A percentile compares a stretch with the other conserved stretches of the same genome.
Conservation (phyloP, 2,329 filamentous ascomycete species). For the Chaetothyriales sp. region DNA sequence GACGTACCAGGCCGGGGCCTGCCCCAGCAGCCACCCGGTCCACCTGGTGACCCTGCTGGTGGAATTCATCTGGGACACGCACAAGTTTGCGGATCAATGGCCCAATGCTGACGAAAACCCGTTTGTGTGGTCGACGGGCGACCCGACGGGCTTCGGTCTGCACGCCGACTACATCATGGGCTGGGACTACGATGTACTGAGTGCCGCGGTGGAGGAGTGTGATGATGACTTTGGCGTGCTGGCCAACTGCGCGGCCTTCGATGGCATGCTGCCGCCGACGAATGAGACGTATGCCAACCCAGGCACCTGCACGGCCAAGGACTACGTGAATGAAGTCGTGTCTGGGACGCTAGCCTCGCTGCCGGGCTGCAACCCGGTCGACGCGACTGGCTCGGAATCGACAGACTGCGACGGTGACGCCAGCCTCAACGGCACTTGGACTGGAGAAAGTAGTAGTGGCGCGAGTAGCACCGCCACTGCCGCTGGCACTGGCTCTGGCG, state of each 20-base stretch:
- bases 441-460: not conserved
- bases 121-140: constrained; percentile 36
- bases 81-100: constrained; percentile 35
- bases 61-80: constrained; percentile 42
- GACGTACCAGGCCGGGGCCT: constrained; percentile 20
- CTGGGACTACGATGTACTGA: constrained; percentile 54
- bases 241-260: constrained; percentile 40
- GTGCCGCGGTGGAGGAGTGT: constrained; percentile 54
- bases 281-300: constrained; percentile 37
- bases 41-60: constrained; percentile 45
- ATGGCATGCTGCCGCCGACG: constrained; percentile 30
- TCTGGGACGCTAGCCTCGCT: constrained; percentile 15
- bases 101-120: constrained; percentile 25
- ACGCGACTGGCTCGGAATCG: constrained; percentile 4
- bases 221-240: constrained; percentile 46
- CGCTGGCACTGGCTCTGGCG: not conserved
- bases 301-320: constrained; percentile 37
- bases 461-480: not conserved
- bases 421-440: constrained; percentile 2
- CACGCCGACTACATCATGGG: constrained; percentile 56
- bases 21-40: constrained; percentile 32
- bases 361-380: constrained; percentile 20
- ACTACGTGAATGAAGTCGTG: constrained; percentile 24
- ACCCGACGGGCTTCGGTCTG: constrained; percentile 39
- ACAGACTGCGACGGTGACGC: not conserved